Evolutionary conservation across 192 early-diverging fungal genomes (phyloP).

Genomic region (Jimgerdemannia lactiflua): DNA sequence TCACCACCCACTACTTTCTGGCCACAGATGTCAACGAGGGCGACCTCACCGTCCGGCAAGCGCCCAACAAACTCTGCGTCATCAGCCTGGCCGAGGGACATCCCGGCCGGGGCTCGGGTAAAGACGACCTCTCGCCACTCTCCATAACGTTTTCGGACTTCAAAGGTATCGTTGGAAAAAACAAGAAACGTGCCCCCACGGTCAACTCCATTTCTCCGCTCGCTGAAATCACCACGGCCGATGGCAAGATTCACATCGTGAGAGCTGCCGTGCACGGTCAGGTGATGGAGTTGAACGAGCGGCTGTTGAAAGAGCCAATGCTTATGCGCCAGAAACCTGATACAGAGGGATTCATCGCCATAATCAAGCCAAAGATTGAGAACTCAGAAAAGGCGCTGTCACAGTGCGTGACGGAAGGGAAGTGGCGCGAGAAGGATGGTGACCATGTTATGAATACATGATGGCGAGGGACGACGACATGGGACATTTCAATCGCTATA

Average conservation of each 20-base stretch:
- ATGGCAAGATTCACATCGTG: constrained; percentile 1
- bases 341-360: constrained; percentile 20
- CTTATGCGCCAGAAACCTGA: constrained; percentile 11
- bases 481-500: too few relatives aligned
- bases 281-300: constrained; percentile 13
- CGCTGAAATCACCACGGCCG: not conserved
- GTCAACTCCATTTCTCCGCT: not conserved
- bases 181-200: not conserved
- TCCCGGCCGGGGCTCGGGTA: not conserved
- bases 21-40: constrained; percentile 6
- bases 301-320: not conserved
- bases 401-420: constrained; percentile 10
- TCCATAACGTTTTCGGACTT: not conserved
- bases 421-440: not conserved
- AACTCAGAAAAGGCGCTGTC: constrained; percentile 7
- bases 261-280: constrained; percentile 4
- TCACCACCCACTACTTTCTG: constrained; percentile 14
- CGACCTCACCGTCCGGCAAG: constrained; percentile 19
- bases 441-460: too few relatives aligned
- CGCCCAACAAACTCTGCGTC: constrained; percentile 21
- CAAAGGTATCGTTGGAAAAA: not conserved
- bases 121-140: not conserved
- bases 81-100: constrained; percentile 14
- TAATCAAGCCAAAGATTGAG: constrained; percentile 20
- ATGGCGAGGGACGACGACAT: too few relatives aligned